Evolutionary conservation across 83 land plant species (phyloP), one percentile per base, ranked within the genome.

Genomic region (Picea abies): DNA sequence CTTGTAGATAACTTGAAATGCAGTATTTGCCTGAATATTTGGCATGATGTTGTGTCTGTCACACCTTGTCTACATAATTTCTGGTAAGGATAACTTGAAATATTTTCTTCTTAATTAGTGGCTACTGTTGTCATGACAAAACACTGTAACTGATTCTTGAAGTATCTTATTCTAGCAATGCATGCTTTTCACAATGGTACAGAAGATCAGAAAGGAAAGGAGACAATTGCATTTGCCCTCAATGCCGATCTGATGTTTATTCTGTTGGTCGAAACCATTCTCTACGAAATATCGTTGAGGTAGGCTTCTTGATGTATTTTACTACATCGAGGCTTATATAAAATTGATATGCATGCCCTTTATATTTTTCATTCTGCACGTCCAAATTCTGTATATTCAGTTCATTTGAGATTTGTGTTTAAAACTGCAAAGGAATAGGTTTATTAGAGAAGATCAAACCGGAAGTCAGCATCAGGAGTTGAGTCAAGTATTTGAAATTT

Each of bases 11-110:
- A 87, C 82, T 82, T 89, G 37, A 92, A 89, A 85, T 94, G 96
- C 87, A 67, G 92, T 86, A 94, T 94, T 56, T 94, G 94, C 83
- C 82, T 94, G 35, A 92, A 87, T 39, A 25, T 94, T 70, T 94
- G 92, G 93, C 94, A 92, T 83, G 94, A 92, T 87, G 94, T 88
- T 83, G 94, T 94, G 4, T 85, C 94, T 63, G 89, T 88, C 71
- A 88, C 96, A 17, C 96, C 96, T 39, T 94, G 96, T 81, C 88
- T 92, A n/a, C 96, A 92, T 82, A 92, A 90, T 78, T 94, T 94
- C 82, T 94, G 96, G 96, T 94, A 81, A 29, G 37, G 32, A 62
- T 61, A 4, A 70, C 6, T 29, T 52, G 26, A 15, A 16, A 25
- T 69, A 47, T 12, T 25, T n/a, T 61, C 76, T 82, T 22, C 23